Base-by-base conservation (phyloP, 768 basidiomycete species). In the Pulveroboletus frians region DNA sequence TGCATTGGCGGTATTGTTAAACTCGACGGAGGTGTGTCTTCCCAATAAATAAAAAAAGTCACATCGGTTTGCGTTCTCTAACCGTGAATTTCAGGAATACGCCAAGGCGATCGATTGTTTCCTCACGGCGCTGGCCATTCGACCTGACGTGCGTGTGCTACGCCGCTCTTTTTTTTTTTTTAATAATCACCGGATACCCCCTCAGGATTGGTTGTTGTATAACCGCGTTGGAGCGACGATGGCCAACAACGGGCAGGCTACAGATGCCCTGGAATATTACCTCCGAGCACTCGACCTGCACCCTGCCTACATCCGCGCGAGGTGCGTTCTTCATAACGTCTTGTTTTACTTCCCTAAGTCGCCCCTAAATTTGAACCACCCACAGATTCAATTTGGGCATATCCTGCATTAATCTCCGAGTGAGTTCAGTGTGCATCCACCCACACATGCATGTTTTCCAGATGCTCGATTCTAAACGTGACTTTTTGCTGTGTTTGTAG, bases 61-160 rank as follows among this genome's bases (percentile, higher is more conserved):
- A n/a, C 32, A 9, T 46, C 27, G 3, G 23, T 7, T 17, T 34
- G 10, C 32, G n/a, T 17, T 45, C 50, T 36, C 17, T n/a, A 14
- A 49, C 17, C n/a, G 6, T 8, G 21, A 14, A 35, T 26, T 23
- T 52, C 30, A 93, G 90, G 94, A 97, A 39, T 98, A 91, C 59
- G 76, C 72, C 18, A 94, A 92, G 65, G 92, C 95, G 0, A 83
- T 86, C 52, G 96, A 99, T 65, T 99, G 96, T 72, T 97, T 99
- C 71, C 75, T 76, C 41, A 78, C 94, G 0, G 96, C 96, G 1
- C 70, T 98, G 51, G 84, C 84, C 4, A 84, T 92, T 43, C 76
- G 92, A 50, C 95, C 93, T 2, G 84, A 92, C 47, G 94, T 96
- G 63, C 47, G 75, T 60, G 18, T 39, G 3, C 29, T 32, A 5